These are phyloP conservation scores for Cenchrus fungigraminus DNA, from an alignment of 176 grass and related monocot genomes.

Conservation along the genomic window DNA sequence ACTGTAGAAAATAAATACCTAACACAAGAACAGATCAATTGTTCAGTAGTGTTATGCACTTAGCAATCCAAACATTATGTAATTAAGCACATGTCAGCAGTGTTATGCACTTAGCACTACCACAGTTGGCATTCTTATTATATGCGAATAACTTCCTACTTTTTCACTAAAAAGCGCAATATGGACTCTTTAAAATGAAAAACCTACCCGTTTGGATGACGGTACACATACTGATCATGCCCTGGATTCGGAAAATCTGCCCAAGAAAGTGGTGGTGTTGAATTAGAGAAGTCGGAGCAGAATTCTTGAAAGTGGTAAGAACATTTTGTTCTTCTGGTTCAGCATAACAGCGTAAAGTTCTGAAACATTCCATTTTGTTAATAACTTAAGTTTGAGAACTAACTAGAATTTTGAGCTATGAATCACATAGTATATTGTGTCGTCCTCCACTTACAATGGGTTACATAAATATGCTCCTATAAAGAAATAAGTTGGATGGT, in stretches of 20 bases:
- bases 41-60: too few species aligned
- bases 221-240: constrained; percentile 92
- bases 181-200: background rate
- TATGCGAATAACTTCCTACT: background rate
- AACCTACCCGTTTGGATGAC: constrained; percentile 82
- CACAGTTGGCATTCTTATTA: background rate
- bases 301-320: background rate
- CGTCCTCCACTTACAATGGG: background rate
- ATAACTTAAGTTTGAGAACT: background rate
- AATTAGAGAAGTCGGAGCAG: constrained; percentile 19
- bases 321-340: background rate
- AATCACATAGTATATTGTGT: background rate
- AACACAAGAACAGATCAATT: background rate
- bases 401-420: background rate
- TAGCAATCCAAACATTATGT: background rate
- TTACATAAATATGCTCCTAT: background rate
- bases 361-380: background rate
- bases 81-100: background rate
- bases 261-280: background rate
- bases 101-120: too few species aligned
- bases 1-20: constrained; percentile 4
- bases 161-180: background rate
- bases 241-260: constrained; percentile 89
- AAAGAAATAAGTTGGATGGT: background rate
- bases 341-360: constrained; percentile 1